Base-by-base conservation (phyloP, 305 asterid genomes). In the Ilex paraguariensis region DNA sequence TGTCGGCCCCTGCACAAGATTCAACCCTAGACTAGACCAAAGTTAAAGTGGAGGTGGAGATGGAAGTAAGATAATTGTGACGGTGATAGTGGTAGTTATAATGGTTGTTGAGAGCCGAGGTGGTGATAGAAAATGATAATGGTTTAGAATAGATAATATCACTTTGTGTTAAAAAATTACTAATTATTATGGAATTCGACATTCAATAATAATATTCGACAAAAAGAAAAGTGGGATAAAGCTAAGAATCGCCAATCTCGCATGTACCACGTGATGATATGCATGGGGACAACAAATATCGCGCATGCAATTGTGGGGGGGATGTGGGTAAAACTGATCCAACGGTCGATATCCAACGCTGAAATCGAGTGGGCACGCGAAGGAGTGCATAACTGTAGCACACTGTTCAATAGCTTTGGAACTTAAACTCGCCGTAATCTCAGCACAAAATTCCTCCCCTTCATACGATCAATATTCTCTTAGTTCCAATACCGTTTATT, bases 361-460 rank as follows among this genome's bases (percentile, higher is more conserved):
- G 70, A 57, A 58, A 64, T 61, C 50, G 36, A 68, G 59, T 52
- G 65, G 54, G 55, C 61, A 54, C 75, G 69, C 72, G 64, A 12
- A 49, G 53, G 2, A n/a, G 53, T 0, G 3, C 0, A 49, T 49
- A 12, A n/a, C 4, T 7, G 13, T 3, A 49, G 53, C 81, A 59
- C 84, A 31, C 10, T 40, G 40, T 30, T 66, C 84, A 12, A 80
- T 63, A 59, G 59, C 81, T 71, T 78, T 77, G 88, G 84, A 71
- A 79, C 80, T 75, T 68, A 74, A 79, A 81, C 68, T 77, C 76
- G 85, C 83, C 90, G 84, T 84, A 81, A 79, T 79, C 76, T 49
- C 76, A 61, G 69, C 75, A 54, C 67, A 62, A 56, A 65, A 45
- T 65, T 79, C 66, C 61, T 62, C 73, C 53, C 7, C 15, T 51